These are phyloP conservation scores for Cystobasidium slooffiae DNA, from an alignment of 1,284 basidiomycete species.

Conservation along the genomic window DNA sequence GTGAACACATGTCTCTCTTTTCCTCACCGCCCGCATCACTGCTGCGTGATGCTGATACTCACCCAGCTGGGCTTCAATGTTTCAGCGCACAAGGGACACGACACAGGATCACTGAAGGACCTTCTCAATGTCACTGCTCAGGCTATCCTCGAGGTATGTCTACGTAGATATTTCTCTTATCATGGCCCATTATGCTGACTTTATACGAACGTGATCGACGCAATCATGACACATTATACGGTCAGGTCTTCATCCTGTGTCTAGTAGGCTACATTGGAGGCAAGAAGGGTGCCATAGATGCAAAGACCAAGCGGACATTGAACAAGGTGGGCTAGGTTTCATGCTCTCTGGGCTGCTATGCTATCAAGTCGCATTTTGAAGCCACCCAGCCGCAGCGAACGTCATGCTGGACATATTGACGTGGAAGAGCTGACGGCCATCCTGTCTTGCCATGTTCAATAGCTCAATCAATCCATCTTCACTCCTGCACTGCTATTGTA, in stretches of 20 bases:
- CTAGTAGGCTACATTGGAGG: conserved; percentile 58
- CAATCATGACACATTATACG: neutral
- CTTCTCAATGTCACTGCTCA: conserved; percentile 21
- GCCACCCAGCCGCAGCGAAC: neutral
- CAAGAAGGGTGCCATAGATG: conserved; percentile 57
- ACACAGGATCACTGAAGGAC: conserved; percentile 23
- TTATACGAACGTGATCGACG: conserved; percentile 15
- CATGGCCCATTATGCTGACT: neutral
- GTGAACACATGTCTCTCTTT: no score
- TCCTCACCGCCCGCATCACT: neutral
- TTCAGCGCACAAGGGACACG: conserved; percentile 19
- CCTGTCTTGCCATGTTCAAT: conserved; percentile 48
- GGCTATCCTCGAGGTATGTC: conserved; percentile 30
- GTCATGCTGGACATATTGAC: neutral
- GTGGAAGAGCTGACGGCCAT: neutral
- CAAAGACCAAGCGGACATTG: conserved; percentile 55
- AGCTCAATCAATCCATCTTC: conserved; percentile 48
- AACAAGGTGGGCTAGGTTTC: conserved; percentile 32
- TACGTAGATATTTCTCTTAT: no score
- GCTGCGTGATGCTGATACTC: conserved; percentile 21
- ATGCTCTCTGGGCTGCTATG: neutral
- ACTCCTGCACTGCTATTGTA: conserved; percentile 51
- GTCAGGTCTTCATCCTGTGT: conserved; percentile 30
- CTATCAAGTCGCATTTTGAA: neutral
- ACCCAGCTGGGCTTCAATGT: conserved; percentile 25